These are phyloP conservation scores for Skeletonema marinoi DNA, from an alignment of 108 stramenopile species.

Conservation along the genomic window DNA sequence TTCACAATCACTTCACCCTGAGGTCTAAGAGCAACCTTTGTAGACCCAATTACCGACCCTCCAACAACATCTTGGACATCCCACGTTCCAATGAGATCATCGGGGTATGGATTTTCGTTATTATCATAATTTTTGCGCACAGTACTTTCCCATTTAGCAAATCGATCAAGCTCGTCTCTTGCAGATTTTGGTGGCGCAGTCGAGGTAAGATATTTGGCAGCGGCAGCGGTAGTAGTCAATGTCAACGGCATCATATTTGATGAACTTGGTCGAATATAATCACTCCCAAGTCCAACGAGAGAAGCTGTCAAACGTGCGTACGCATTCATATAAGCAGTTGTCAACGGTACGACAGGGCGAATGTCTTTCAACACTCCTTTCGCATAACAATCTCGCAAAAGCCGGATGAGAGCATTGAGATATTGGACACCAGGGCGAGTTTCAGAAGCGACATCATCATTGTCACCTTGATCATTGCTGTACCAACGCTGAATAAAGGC, in stretches of 20 bases:
- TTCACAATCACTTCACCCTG: conserved; percentile 66
- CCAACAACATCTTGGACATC: conserved; percentile 80
- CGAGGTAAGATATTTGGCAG: conserved; percentile 37
- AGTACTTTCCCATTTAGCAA: conserved; percentile 83
- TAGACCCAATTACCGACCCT: conserved; percentile 74
- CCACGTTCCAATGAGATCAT: conserved; percentile 82
- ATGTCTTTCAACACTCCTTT: conserved; percentile 67
- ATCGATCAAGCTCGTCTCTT: conserved; percentile 76
- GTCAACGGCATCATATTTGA: conserved; percentile 33
- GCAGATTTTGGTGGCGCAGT: conserved; percentile 63
- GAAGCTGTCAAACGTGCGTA: conserved; percentile 75
- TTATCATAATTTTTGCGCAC: conserved; percentile 49
- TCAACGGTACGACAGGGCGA: conserved; percentile 63
- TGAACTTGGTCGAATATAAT: conserved; percentile 69
- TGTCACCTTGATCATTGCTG: conserved; percentile 39
- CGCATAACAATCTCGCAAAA: conserved; percentile 70
- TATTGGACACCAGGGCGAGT: conserved; percentile 79
- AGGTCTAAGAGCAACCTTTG: conserved; percentile 61
- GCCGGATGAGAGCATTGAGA: conserved; percentile 68
- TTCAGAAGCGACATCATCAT: conserved; percentile 33
- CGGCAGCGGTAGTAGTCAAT: conserved; percentile 52
- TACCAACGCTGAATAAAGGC: conserved; percentile 87
- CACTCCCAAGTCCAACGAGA: conserved; percentile 78
- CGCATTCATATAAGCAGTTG: conserved; percentile 69
- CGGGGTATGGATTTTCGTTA: conserved; percentile 69